Percentiles rank a stretch among this genome's conserved stretches.
Conservation (phyloP, 2,329 filamentous ascomycete genomes). For the Fusarium setosum region DNA sequence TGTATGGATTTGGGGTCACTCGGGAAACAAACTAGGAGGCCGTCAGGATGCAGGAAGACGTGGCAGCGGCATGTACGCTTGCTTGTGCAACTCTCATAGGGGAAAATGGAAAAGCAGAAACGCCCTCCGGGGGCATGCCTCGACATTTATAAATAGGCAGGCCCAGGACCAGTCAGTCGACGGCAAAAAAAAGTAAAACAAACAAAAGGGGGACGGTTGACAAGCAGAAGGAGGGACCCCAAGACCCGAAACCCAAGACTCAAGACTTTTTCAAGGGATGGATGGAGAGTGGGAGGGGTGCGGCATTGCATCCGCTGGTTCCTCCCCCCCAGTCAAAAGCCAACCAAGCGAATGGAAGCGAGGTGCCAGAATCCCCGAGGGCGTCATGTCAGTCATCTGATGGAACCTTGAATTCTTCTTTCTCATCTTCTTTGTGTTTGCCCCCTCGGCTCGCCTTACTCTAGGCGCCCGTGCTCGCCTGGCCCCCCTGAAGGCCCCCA, state of each 20-base stretch:
- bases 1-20: constrained; percentile 20
- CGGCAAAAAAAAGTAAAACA: too few relatives aligned
- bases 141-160: constrained; percentile 28
- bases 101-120: constrained; percentile 1
- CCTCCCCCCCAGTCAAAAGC: background rate
- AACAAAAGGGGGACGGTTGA: constrained; percentile 32
- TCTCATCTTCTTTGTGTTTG: background rate
- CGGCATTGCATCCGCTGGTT: constrained; percentile 34
- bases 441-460: constrained; percentile 8
- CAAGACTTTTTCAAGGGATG: too few relatives aligned
- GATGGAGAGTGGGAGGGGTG: constrained; percentile 28
- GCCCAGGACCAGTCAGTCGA: too few relatives aligned
- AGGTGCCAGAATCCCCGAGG: constrained; percentile 24
- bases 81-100: constrained; percentile 16
- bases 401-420: constrained; percentile 14
- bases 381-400: constrained; percentile 27
- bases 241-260: too few relatives aligned
- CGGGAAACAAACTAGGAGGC: constrained; percentile 18
- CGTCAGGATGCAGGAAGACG: constrained; percentile 26
- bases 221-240: background rate
- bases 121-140: constrained; percentile 17
- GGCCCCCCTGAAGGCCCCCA: background rate
- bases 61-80: constrained; percentile 22
- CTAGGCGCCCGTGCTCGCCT: background rate
- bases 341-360: constrained; percentile 10